A percentile compares a stretch with the other conserved stretches of the same genome.
Conservation (phyloP, 2,329 filamentous ascomycete genomes). For the Cladophialophora yegresii region DNA sequence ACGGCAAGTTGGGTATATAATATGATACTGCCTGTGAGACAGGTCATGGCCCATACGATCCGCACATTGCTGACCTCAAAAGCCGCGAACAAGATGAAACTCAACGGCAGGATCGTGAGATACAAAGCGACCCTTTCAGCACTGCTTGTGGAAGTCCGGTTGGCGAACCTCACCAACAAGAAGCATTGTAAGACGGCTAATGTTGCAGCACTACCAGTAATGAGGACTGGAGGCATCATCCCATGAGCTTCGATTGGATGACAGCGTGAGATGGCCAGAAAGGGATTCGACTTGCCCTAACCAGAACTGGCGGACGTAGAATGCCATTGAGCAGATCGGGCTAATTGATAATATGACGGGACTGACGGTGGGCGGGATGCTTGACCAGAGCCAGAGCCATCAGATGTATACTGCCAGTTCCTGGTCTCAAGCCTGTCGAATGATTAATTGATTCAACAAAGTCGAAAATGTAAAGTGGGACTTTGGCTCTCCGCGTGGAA, state of each 20-base stretch:
- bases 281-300: neutral
- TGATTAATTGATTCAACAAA: neutral
- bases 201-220: neutral
- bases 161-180: neutral
- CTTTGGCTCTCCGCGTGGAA: neutral
- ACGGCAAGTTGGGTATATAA: neutral
- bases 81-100: neutral
- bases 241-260: neutral
- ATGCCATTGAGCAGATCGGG: neutral
- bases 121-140: conserved; percentile 3
- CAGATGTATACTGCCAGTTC: neutral
- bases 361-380: neutral
- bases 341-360: neutral
- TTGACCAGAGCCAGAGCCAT: neutral
- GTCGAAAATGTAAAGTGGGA: neutral
- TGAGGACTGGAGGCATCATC: neutral
- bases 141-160: neutral
- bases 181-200: conserved; percentile 6
- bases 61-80: neutral
- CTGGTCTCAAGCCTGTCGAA: neutral
- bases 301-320: neutral
- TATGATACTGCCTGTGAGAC: neutral
- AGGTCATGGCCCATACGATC: neutral
- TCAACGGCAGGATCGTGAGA: neutral
- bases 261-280: neutral